These are phyloP conservation scores for Kluyveromyces lactis DNA, from an alignment of 805 yeast species.

Conservation along the genomic window DNA sequence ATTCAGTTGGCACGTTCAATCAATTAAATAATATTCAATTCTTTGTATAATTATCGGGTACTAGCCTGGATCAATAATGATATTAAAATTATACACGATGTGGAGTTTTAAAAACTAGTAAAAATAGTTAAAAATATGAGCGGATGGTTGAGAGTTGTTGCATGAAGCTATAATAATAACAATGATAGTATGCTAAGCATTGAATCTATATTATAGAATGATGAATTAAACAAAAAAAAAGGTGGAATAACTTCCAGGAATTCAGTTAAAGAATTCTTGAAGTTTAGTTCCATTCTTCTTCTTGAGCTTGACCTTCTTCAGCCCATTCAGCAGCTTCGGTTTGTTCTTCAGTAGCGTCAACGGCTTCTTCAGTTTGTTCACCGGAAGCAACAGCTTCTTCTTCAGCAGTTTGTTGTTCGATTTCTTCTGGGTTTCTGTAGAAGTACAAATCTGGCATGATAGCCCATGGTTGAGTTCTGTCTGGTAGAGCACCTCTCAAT, in stretches of 20 bases:
- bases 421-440: constrained; percentile 99
- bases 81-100: constrained; percentile 1
- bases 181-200: too few relatives aligned
- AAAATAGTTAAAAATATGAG: background rate
- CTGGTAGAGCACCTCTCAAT: constrained; percentile 94
- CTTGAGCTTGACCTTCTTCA: constrained; percentile 33
- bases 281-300: constrained; percentile 7
- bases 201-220: too few relatives aligned
- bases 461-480: constrained; percentile 96
- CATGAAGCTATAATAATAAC: too few relatives aligned
- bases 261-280: background rate
- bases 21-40: too few relatives aligned
- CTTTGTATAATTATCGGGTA: background rate
- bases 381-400: constrained; percentile 65
- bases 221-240: too few relatives aligned
- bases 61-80: constrained; percentile 5
- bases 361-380: constrained; percentile 53
- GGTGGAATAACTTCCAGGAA: too few relatives aligned
- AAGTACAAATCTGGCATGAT: constrained; percentile 99
- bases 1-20: too few relatives aligned
- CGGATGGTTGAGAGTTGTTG: too few relatives aligned
- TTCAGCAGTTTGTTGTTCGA: constrained; percentile 67
- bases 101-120: constrained; percentile 1
- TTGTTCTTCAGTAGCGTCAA: constrained; percentile 66
- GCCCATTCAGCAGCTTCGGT: constrained; percentile 58